These are phyloP conservation scores for Aureobasidium sp. DNA, from an alignment of 2,329 filamentous ascomycete genomes.

Conservation along the genomic window DNA sequence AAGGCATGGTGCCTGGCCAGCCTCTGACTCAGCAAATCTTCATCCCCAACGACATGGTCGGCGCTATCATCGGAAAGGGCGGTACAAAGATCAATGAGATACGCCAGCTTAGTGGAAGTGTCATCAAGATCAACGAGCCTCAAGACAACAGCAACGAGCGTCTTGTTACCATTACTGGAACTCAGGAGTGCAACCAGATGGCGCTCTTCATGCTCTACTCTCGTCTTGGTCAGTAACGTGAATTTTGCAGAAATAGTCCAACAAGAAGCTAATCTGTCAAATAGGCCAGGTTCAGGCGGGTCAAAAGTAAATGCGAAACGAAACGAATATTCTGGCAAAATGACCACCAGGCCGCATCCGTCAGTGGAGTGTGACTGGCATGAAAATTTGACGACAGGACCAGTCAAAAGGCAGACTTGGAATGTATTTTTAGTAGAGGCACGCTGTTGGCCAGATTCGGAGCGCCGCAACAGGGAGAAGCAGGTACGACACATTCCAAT, in stretches of 20 bases:
- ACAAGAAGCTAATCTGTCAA: constrained; percentile 3
- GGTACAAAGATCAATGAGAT: constrained; percentile 99
- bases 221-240: constrained; percentile 65
- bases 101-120: constrained; percentile 88
- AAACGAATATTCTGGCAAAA: not conserved
- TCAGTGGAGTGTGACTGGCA: not conserved
- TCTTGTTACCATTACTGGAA: constrained; percentile 93
- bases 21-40: constrained; percentile 97
- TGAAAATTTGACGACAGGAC: not conserved
- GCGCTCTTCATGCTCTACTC: constrained; percentile 99
- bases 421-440: constrained; percentile 11
- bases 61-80: constrained; percentile 97
- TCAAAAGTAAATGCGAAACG: constrained; percentile 14
- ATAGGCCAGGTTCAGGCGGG: constrained; percentile 16
- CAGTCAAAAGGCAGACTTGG: not conserved
- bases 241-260: constrained; percentile 19
- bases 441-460: constrained; percentile 3
- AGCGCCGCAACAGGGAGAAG: not conserved
- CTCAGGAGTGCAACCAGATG: constrained; percentile 98
- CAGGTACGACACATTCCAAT: constrained; percentile 12
- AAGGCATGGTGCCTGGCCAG: constrained; percentile 65
- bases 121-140: constrained; percentile 99
- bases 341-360: not conserved
- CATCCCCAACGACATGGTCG: constrained; percentile 99
- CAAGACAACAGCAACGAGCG: constrained; percentile 99